phyloP scores from a whole-genome alignment of 306 rosid genomes.

The Sicyos baderoa region DNA sequence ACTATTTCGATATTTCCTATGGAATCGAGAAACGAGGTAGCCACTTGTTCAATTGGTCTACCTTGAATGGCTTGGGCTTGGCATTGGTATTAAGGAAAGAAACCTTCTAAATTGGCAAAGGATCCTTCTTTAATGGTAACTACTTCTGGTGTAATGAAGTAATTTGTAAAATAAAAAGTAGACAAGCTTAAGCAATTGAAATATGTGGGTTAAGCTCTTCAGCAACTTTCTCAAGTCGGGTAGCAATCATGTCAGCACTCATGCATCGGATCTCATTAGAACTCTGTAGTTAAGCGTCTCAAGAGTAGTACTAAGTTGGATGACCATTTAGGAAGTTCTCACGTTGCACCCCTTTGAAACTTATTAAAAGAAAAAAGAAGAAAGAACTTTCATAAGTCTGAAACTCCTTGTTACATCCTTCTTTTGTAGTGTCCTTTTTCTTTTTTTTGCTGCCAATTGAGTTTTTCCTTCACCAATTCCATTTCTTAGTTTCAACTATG shows the following conservation, averaged over 20 bases:
- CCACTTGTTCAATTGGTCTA: not conserved
- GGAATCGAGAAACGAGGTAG: not conserved
- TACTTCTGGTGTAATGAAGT: not conserved
- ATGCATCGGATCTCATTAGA: too few relatives aligned
- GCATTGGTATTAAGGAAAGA: not conserved
- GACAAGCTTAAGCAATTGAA: not conserved
- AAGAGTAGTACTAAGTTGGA: too few relatives aligned
- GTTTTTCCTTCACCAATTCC: not conserved
- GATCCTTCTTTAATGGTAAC: not conserved
- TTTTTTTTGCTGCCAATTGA: not conserved
- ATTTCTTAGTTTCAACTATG: not conserved
- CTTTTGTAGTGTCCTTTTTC: not conserved
- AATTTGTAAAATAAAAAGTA: not conserved
- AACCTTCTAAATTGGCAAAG: not conserved
- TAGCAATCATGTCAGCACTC: too few relatives aligned
- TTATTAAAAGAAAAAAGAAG: too few relatives aligned
- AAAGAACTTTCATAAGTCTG: not conserved
- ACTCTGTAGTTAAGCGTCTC: too few relatives aligned
- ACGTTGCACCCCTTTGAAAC: too few relatives aligned
- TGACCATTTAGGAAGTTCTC: too few relatives aligned
- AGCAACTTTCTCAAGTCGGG: not conserved
- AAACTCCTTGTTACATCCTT: not conserved
- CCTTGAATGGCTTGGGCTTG: not conserved
- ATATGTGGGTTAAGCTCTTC: not conserved
- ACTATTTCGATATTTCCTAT: not conserved